Evolutionary conservation across 169 alveolate species (phyloP).

Genomic region (Plasmodium coatneyi): DNA sequence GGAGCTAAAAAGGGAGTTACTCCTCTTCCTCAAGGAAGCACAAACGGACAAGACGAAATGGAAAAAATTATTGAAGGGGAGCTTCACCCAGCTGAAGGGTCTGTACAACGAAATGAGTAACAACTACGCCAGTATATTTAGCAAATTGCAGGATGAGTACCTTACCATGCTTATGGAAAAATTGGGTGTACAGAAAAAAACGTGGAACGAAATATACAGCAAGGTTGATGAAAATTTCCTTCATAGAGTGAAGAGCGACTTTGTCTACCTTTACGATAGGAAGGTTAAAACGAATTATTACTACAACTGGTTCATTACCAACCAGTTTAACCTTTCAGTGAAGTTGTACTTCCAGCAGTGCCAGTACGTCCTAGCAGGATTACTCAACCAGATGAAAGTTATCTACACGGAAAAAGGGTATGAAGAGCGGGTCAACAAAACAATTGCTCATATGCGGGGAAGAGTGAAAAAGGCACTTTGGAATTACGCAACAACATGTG

Average conservation of each 20-base stretch:
- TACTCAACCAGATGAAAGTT: neutral
- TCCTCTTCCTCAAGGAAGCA: neutral
- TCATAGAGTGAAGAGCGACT: slow-evolving; percentile 14
- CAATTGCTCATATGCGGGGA: neutral
- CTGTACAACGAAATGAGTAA: neutral
- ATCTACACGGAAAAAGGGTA: neutral
- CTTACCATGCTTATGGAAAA: neutral
- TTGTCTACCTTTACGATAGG: slow-evolving; percentile 31
- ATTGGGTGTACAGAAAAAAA: neutral
- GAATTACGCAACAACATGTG: neutral
- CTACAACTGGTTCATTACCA: slow-evolving; percentile 14
- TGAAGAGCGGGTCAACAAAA: neutral
- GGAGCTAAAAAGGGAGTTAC: neutral
- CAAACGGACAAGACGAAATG: neutral
- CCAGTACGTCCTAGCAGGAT: neutral
- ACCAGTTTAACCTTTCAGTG: slow-evolving; percentile 8
- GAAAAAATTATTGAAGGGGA: neutral
- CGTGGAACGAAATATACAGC: neutral
- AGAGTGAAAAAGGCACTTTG: neutral
- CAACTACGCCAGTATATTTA: neutral
- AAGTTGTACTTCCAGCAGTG: neutral
- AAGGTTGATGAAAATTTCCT: neutral
- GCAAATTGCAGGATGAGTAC: slow-evolving; percentile 10
- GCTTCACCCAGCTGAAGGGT: neutral
- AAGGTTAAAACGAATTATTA: slow-evolving; percentile 31